Evolutionary conservation across 139 green algal genomes (phyloP).

Genomic region (Mychonastes homosphaera): DNA sequence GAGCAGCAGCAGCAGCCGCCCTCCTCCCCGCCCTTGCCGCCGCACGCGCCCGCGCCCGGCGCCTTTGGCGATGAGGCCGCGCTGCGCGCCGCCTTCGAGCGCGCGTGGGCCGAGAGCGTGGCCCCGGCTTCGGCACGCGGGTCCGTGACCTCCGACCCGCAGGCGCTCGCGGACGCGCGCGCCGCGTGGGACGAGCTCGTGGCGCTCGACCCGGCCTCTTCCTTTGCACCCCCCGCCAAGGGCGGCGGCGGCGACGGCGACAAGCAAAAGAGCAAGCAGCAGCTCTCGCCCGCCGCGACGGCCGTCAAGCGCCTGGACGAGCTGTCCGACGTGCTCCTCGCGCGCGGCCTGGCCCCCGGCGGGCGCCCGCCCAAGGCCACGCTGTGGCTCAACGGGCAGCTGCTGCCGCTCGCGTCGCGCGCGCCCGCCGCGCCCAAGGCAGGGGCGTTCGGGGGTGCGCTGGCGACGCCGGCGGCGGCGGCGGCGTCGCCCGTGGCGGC

Average conservation of each 20-base stretch:
- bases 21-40: no score
- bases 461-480: no score
- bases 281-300: no score
- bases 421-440: no score
- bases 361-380: neutral
- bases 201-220: neutral
- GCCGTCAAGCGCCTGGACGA: constrained; percentile 31
- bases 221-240: neutral
- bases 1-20: no score
- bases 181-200: constrained; percentile 12
- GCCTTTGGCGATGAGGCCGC: neutral
- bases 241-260: no score
- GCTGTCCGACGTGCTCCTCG: constrained; percentile 19
- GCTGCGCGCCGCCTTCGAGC: constrained; percentile 16
- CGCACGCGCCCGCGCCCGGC: no score
- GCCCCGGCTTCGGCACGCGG: no score
- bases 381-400: constrained; percentile 33
- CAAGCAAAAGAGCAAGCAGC: no score
- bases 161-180: constrained; percentile 10
- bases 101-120: constrained; percentile 1
- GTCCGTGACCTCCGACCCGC: no score
- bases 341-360: neutral
- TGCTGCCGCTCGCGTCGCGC: constrained; percentile 5
- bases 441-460: no score
- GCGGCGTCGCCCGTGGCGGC: no score